Evolutionary conservation across 495 filamentous ascomycete genomes (phyloP).

Genomic region (Acidiella bohemica): DNA sequence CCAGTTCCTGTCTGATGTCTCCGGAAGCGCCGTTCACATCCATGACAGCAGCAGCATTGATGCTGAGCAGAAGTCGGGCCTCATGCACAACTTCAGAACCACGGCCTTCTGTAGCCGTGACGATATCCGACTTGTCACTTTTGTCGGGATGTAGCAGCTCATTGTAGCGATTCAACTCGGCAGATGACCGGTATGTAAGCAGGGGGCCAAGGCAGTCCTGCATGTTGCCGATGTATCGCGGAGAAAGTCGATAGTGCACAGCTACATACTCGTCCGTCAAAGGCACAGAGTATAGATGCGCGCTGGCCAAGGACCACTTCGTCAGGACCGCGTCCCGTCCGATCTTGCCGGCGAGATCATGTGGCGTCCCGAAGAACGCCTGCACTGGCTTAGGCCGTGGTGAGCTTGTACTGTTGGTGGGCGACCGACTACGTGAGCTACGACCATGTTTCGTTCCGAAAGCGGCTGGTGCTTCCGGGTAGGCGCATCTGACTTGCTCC

Average conservation of each 20-base stretch:
- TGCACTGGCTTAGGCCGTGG: conserved; percentile 46
- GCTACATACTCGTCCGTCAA: conserved; percentile 85
- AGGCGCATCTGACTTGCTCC: conserved; percentile 79
- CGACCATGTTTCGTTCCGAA: conserved; percentile 32
- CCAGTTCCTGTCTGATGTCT: conserved; percentile 61
- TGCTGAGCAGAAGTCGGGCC: conserved; percentile 67
- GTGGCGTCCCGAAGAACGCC: conserved; percentile 85
- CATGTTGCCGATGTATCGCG: conserved; percentile 86
- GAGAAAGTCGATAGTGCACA: conserved; percentile 78
- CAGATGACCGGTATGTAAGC: conserved; percentile 93
- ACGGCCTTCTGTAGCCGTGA: conserved; percentile 70
- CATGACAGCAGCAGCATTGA: conserved; percentile 64
- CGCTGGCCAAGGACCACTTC: conserved; percentile 76
- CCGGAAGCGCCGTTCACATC: conserved; percentile 54
- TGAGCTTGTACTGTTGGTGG: conserved; percentile 5
- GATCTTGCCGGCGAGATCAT: conserved; percentile 69
- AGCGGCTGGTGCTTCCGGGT: conserved; percentile 59
- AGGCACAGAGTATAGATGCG: conserved; percentile 75
- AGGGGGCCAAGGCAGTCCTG: conserved; percentile 94
- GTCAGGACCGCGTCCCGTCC: conserved; percentile 64
- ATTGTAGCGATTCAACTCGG: conserved; percentile 76
- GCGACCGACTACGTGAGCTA: too few relatives aligned
- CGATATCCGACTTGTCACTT: conserved; percentile 82
- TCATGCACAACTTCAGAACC: conserved; percentile 73
- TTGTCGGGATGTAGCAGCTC: conserved; percentile 84